phyloP scores from a whole-genome alignment of 164 flowering plant genomes.

The Sedum album region DNA sequence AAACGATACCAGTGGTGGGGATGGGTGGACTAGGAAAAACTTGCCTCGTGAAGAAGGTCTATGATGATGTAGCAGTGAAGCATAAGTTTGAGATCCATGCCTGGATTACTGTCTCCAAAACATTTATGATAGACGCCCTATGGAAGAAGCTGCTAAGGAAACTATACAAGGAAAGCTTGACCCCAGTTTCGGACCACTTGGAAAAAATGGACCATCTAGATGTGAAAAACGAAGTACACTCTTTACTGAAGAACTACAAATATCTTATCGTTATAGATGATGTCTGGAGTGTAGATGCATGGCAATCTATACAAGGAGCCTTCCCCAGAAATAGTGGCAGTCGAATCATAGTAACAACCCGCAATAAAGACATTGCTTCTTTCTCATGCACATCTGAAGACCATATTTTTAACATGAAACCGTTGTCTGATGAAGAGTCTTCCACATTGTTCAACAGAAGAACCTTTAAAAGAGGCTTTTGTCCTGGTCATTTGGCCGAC shows the following conservation, averaged over 20 bases:
- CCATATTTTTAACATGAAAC: not conserved
- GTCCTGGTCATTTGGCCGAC: constrained; percentile 15
- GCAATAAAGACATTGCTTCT: constrained; percentile 1
- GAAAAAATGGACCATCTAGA: not conserved
- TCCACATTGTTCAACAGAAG: not conserved
- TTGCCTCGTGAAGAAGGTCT: constrained; percentile 14
- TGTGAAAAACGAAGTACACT: constrained; percentile 1
- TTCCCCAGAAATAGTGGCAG: constrained; percentile 17
- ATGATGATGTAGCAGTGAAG: constrained; percentile 2
- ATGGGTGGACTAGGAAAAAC: constrained; percentile 17
- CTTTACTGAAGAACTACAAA: constrained; percentile 12
- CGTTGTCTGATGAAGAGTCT: not conserved
- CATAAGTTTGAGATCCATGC: constrained; percentile 10
- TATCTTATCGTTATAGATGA: constrained; percentile 25
- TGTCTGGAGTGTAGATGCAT: constrained; percentile 8
- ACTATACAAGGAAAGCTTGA: constrained; percentile 1
- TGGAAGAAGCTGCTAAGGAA: not conserved
- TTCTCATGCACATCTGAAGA: not conserved
- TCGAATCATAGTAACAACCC: constrained; percentile 21
- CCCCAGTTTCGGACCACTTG: not conserved
- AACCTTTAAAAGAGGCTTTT: not conserved
- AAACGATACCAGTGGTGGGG: constrained; percentile 10
- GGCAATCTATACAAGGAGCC: constrained; percentile 16
- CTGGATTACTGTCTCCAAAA: constrained; percentile 14
- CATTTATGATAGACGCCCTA: not conserved